Evolutionary conservation across 2,329 filamentous ascomycete genomes (phyloP).

Genomic region (Colletotrichum lupini): DNA sequence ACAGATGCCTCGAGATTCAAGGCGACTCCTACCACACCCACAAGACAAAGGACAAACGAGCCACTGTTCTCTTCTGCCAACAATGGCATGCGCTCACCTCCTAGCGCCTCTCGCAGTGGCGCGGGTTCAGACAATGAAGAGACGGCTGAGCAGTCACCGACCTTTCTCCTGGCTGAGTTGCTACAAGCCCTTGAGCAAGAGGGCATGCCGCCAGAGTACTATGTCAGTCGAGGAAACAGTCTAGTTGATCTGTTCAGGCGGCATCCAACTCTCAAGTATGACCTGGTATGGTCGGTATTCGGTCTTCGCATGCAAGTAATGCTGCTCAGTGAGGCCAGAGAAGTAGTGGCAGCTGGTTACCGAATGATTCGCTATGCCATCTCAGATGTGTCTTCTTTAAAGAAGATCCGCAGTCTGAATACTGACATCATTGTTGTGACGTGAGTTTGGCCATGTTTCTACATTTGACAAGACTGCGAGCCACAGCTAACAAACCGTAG

Average conservation of each 20-base stretch:
- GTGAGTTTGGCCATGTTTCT: conserved; percentile 45
- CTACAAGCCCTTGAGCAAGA: conserved; percentile 89
- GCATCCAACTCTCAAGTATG: conserved; percentile 93
- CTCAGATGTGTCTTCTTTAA: conserved; percentile 88
- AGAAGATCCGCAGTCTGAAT: conserved; percentile 86
- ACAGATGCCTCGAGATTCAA: conserved; percentile 67
- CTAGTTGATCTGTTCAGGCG: conserved; percentile 97
- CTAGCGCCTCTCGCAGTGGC: conserved; percentile 64
- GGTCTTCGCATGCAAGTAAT: conserved; percentile 94
- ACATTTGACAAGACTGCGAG: not conserved
- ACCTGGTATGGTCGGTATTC: conserved; percentile 95
- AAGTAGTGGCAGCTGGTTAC: conserved; percentile 95
- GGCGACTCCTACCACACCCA: conserved; percentile 61
- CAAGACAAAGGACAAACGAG: conserved; percentile 61
- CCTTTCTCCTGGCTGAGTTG: conserved; percentile 89
- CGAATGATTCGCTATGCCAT: conserved; percentile 94
- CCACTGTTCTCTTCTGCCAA: conserved; percentile 50
- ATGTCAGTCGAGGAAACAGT: conserved; percentile 90
- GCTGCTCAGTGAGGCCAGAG: conserved; percentile 93
- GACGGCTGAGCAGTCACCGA: conserved; percentile 81
- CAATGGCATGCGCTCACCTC: conserved; percentile 66
- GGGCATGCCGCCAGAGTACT: conserved; percentile 92
- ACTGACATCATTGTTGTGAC: conserved; percentile 93
- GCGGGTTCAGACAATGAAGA: conserved; percentile 74
- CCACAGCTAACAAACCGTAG: conserved; percentile 44